Conservation (phyloP, 2,329 filamentous ascomycete species). For the Lithohypha guttulata region DNA sequence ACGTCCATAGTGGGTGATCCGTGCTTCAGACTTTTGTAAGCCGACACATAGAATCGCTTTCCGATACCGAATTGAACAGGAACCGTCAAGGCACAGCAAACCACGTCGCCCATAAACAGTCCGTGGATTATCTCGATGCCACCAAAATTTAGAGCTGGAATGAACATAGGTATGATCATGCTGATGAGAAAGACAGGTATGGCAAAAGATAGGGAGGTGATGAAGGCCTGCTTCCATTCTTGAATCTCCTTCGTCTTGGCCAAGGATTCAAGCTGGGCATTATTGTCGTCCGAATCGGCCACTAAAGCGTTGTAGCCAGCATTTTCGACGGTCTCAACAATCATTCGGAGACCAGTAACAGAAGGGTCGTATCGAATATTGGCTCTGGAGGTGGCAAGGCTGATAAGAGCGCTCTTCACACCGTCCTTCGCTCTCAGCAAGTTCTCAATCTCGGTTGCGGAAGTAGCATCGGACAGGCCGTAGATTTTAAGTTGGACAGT, state of each 20-base stretch:
- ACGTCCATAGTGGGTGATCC: slow-evolving; percentile 95
- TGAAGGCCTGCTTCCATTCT: slow-evolving; percentile 79
- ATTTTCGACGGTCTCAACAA: slow-evolving; percentile 75
- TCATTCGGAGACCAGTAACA: slow-evolving; percentile 63
- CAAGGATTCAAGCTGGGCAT: slow-evolving; percentile 88
- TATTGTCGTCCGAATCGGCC: slow-evolving; percentile 87
- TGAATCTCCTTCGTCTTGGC: slow-evolving; percentile 94
- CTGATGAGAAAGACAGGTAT: slow-evolving; percentile 82
- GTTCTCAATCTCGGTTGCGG: slow-evolving; percentile 62
- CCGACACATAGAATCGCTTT: slow-evolving; percentile 82
- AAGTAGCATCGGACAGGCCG: slow-evolving; percentile 60
- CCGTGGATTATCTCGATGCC: slow-evolving; percentile 55
- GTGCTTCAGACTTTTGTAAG: slow-evolving; percentile 88
- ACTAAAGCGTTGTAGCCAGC: slow-evolving; percentile 80
- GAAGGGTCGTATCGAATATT: slow-evolving; percentile 62
- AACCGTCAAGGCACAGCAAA: slow-evolving; percentile 74
- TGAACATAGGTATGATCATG: slow-evolving; percentile 87
- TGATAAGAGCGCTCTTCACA: slow-evolving; percentile 62
- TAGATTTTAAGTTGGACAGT: slow-evolving; percentile 74
- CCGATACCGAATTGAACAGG: slow-evolving; percentile 96
- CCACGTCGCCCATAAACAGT: slow-evolving; percentile 75
- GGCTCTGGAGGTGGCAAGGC: slow-evolving; percentile 61
- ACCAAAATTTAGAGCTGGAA: slow-evolving; percentile 68
- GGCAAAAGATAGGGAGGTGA: slow-evolving; percentile 66
- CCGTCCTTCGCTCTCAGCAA: slow-evolving; percentile 56